These are phyloP conservation scores for Ceratonia siliqua DNA, from an alignment of 306 rosid genomes.

Conservation along the genomic window DNA sequence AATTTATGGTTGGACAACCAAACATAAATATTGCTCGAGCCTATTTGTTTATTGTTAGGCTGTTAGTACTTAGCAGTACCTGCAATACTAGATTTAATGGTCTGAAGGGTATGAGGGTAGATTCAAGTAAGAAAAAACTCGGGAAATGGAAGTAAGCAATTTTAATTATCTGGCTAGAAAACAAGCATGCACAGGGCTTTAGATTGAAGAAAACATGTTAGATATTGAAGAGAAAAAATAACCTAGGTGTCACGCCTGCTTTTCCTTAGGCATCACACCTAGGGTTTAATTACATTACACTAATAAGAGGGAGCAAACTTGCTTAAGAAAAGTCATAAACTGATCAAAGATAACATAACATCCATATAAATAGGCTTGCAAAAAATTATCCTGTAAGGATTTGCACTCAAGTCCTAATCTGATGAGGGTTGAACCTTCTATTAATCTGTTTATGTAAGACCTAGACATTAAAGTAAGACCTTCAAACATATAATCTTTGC, in stretches of 20 bases:
- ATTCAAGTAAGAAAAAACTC: neutral
- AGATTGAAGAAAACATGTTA: too few species aligned
- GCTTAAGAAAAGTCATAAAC: neutral
- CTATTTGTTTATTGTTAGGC: neutral
- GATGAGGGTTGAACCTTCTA: too few species aligned
- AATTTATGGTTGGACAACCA: too few species aligned
- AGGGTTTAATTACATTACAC: neutral
- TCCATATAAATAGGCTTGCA: constrained; percentile 1
- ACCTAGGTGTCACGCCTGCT: neutral
- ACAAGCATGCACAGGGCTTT: neutral
- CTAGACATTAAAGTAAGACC: neutral
- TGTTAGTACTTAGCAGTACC: neutral
- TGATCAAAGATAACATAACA: neutral
- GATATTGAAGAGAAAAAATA: too few species aligned
- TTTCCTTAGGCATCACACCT: neutral
- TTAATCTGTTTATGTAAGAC: neutral
- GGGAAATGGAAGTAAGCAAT: neutral
- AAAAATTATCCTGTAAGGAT: neutral
- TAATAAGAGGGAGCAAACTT: neutral
- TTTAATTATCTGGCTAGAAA: neutral
- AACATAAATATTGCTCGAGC: neutral
- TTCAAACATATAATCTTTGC: neutral
- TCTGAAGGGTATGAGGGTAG: neutral
- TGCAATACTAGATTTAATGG: neutral
- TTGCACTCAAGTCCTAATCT: neutral